Evolutionary conservation across 139 green algal species (phyloP), one percentile per base, ranked within the genome.

Genomic region (Gonium pectorale): DNA sequence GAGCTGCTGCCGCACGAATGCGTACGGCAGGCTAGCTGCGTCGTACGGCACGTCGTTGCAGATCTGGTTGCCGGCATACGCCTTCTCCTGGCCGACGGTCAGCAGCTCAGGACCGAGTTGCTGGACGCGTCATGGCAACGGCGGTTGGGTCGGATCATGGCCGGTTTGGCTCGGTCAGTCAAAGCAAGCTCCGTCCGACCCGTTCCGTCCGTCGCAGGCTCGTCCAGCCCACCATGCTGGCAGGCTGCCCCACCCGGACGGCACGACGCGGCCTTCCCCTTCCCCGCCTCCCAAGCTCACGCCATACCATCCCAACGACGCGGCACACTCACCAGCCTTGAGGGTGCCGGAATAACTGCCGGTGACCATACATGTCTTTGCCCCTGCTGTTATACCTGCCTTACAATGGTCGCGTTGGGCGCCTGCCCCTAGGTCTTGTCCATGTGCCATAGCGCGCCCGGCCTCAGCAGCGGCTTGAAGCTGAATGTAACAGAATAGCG

Each of bases 71-170:
- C 74, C 74, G 3, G 41, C 38, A 59, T 24, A 62, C 7, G 31
- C 40, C 2, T n/a, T n/a, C 31, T 43, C 29, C 27, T 82, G 74
- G 29, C 74, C 74, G 0, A 82, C 24, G 11, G 56, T 71, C 22
- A n/a, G n/a, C n/a, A n/a, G n/a, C n/a, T n/a, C n/a, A 66, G 43
- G 40, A 82, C 43, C 22, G 69, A 33, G 69, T 63, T 46, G 38
- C 27, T 33, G 29, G 43, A n/a, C 7, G 19, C n/a, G 44, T 63
- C 11, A 79, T 15, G n/a, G n/a, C 29, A 46, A 44, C 40, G 5
- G 56, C 19, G 56, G 49, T 33, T 8, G 29, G 26, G 29, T 8
- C 11, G 29, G 26, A 31, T 19, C 15, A 19, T 8, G 29, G 17
- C 8, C 8, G 26, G 29, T 31, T 33, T 26, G 22, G 59, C 29